Percentiles rank a stretch among this genome's conserved stretches.
Conservation (phyloP, 192 early-diverging fungal genomes). For the Rhizophagus clarus region DNA sequence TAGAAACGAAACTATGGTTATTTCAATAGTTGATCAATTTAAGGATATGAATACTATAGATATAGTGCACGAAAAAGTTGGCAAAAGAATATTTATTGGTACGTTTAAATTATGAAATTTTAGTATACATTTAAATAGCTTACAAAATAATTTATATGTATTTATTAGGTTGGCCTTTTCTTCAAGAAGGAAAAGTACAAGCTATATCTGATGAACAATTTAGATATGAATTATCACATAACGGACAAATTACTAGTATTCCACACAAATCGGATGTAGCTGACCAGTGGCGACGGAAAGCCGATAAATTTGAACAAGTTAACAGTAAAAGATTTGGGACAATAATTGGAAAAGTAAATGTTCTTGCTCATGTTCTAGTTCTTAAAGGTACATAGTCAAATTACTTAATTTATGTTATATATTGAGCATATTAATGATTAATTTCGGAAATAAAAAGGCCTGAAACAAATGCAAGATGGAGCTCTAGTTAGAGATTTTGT, state of each 20-base stretch:
- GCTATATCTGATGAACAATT: conserved; percentile 73
- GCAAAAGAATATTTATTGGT: conserved; percentile 66
- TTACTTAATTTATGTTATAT: not conserved
- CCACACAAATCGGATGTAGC: conserved; percentile 45
- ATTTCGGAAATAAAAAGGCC: not conserved
- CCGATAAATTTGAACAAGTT: conserved; percentile 59
- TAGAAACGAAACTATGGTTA: conserved; percentile 72
- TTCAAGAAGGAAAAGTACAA: conserved; percentile 77
- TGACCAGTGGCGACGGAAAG: conserved; percentile 59
- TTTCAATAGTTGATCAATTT: conserved; percentile 58
- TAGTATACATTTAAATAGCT: not conserved
- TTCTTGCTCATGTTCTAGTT: conserved; percentile 57
- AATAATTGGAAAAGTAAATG: conserved; percentile 68
- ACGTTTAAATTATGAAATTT: conserved; percentile 13
- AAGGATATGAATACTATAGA: conserved; percentile 56
- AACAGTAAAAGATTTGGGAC: conserved; percentile 75
- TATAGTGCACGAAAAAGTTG: conserved; percentile 57
- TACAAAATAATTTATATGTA: not conserved
- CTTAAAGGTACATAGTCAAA: conserved; percentile 53
- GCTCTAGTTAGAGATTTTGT: conserved; percentile 74
- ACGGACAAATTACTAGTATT: conserved; percentile 46
- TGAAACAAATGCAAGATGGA: conserved; percentile 68
- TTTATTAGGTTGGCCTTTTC: conserved; percentile 82
- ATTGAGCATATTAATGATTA: not conserved
- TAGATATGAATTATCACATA: conserved; percentile 54